Evolutionary conservation across 495 filamentous ascomycete species (phyloP).

Genomic region (Cladorrhinum samala): DNA sequence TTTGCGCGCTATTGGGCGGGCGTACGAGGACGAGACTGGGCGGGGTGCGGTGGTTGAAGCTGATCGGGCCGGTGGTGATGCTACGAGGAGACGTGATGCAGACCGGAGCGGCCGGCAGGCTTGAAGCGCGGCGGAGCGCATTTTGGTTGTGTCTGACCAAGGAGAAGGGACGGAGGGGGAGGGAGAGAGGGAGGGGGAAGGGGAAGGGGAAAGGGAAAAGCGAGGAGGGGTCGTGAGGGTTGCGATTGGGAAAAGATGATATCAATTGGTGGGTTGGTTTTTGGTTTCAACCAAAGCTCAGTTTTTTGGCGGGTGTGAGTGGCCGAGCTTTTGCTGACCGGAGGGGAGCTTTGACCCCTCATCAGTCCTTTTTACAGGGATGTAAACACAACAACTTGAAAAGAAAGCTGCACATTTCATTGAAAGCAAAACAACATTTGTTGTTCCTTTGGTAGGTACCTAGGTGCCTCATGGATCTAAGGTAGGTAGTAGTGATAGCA

Average conservation of each 20-base stretch:
- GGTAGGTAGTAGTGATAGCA: background rate
- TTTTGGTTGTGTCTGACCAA: constrained; percentile 1
- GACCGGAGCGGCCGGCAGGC: constrained; percentile 14
- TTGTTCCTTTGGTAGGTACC: background rate
- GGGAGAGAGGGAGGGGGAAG: background rate
- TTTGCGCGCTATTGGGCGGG: constrained; percentile 1
- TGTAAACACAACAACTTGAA: no score
- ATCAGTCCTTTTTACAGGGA: no score
- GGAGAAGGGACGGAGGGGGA: background rate
- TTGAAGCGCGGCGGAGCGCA: constrained; percentile 25
- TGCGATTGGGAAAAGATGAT: no score
- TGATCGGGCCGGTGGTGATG: background rate
- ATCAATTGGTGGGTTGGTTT: no score
- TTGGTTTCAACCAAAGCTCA: no score
- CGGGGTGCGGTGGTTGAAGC: constrained; percentile 1
- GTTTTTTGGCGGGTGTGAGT: no score
- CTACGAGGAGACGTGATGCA: background rate
- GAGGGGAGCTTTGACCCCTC: no score
- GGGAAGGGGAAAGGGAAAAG: no score
- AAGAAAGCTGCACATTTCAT: no score
- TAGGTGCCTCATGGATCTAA: background rate
- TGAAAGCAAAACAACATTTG: no score
- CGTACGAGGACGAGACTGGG: constrained; percentile 9
- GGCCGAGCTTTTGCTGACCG: no score
- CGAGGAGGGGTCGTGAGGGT: no score